Percentiles rank a stretch among this genome's conserved stretches.
phyloP scores from a whole-genome alignment of 2,329 filamentous ascomycete genomes.

The Aspergillus sclerotialis region DNA sequence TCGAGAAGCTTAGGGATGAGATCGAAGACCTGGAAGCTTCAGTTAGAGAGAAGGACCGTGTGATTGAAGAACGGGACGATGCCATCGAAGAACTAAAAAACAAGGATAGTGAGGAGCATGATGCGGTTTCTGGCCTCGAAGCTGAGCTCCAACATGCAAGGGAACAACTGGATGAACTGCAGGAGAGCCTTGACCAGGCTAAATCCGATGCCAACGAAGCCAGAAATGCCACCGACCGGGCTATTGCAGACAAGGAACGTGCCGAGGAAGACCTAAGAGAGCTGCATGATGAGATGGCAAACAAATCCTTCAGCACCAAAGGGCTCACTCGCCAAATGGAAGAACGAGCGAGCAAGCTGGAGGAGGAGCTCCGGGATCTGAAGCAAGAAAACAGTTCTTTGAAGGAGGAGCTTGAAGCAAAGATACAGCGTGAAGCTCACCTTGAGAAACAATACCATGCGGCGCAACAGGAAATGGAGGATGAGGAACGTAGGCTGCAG shows the following conservation, averaged over 20 bases:
- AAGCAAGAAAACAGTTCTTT: constrained; percentile 40
- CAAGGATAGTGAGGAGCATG: constrained; percentile 36
- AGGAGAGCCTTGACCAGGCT: constrained; percentile 33
- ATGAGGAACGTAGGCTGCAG: constrained; percentile 30
- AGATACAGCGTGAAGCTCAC: constrained; percentile 33
- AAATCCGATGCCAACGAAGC: constrained; percentile 31
- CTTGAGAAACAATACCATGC: constrained; percentile 46
- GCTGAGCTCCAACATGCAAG: constrained; percentile 41
- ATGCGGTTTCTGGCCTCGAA: constrained; percentile 41
- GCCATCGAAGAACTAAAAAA: constrained; percentile 62
- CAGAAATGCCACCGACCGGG: constrained; percentile 41
- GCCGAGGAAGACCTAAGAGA: constrained; percentile 52
- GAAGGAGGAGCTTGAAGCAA: constrained; percentile 38
- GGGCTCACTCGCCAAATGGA: constrained; percentile 69
- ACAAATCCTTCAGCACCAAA: constrained; percentile 71
- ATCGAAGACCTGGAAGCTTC: constrained; percentile 70
- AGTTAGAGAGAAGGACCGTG: constrained; percentile 66
- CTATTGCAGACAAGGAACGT: constrained; percentile 45
- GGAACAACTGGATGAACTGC: constrained; percentile 38
- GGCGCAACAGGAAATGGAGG: constrained; percentile 31
- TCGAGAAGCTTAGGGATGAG: constrained; percentile 64
- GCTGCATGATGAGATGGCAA: constrained; percentile 68
- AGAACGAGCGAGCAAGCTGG: constrained; percentile 60
- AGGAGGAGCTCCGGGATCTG: constrained; percentile 56
- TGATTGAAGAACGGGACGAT: constrained; percentile 68